phyloP scores from a whole-genome alignment of 2,329 filamentous ascomycete genomes.

The Coniochaeta sp. region DNA sequence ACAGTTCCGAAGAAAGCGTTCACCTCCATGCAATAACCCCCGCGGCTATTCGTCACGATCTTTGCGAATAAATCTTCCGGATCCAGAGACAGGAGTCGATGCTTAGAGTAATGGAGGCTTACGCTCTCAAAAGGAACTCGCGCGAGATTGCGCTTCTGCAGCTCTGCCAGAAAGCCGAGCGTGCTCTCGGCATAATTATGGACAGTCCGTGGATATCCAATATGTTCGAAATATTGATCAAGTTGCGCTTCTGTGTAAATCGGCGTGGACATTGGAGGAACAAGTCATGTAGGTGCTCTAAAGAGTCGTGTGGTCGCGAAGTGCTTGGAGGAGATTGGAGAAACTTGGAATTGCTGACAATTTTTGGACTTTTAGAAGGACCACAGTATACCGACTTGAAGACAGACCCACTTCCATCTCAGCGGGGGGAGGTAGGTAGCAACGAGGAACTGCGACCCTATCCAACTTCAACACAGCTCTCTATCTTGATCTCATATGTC shows the following conservation, averaged over 20 bases:
- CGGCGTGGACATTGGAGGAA: background rate
- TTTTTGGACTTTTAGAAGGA: no score
- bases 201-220: constrained; percentile 14
- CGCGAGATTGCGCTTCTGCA: constrained; percentile 34
- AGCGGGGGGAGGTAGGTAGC: no score
- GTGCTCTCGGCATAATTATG: constrained; percentile 12
- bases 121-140: constrained; percentile 49
- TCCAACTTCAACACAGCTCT: no score
- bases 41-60: constrained; percentile 33
- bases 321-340: no score
- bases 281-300: no score
- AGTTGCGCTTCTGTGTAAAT: constrained; percentile 20
- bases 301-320: no score
- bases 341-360: no score
- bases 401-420: no score
- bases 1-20: constrained; percentile 37
- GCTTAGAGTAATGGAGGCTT: constrained; percentile 37
- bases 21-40: constrained; percentile 48
- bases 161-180: constrained; percentile 21
- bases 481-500: no score
- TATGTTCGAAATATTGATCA: constrained; percentile 19
- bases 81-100: constrained; percentile 20
- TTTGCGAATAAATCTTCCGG: constrained; percentile 19
- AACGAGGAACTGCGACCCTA: no score
- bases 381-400: no score